Percentiles rank a stretch among this genome's conserved stretches.
Evolutionary conservation across 345 rosid genomes (phyloP).

Genomic region (Eutrema yunnanense): DNA sequence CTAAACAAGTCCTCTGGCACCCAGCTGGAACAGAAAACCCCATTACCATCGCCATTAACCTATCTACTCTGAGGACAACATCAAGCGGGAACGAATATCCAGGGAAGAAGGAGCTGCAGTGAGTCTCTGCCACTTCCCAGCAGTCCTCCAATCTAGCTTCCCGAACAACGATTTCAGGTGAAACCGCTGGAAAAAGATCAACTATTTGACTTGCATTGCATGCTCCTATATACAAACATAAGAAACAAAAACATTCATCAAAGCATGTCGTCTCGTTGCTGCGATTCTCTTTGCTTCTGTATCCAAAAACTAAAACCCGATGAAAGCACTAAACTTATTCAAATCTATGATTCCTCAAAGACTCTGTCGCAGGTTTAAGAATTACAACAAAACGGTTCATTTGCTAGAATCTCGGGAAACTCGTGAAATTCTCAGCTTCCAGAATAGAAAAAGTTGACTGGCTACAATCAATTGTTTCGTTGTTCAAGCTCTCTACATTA

Average conservation of each 20-base stretch:
- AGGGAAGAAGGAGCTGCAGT: conserved; percentile 89
- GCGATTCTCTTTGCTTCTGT: background rate
- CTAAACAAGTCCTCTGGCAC: conserved; percentile 68
- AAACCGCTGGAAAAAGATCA: conserved; percentile 58
- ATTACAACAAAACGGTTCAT: background rate
- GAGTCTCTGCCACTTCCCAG: conserved; percentile 99
- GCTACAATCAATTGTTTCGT: background rate
- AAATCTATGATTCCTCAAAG: background rate
- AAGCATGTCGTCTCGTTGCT: background rate
- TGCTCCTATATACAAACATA: conserved; percentile 35
- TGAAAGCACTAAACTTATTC: background rate
- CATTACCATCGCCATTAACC: conserved; percentile 67
- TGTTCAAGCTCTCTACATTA: background rate
- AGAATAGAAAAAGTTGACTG: background rate
- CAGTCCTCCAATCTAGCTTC: conserved; percentile 93
- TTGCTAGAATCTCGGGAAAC: background rate
- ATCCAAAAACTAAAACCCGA: background rate
- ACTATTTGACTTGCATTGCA: conserved; percentile 82
- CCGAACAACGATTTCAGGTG: conserved; percentile 80
- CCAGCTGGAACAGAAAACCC: conserved; percentile 71
- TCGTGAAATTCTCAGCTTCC: background rate
- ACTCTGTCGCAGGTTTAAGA: background rate
- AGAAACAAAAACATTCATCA: background rate
- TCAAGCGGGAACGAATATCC: conserved; percentile 80
- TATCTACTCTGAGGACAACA: conserved; percentile 66